phyloP scores from a whole-genome alignment of 2,329 filamentous ascomycete species.

The Phoma herbarum region DNA sequence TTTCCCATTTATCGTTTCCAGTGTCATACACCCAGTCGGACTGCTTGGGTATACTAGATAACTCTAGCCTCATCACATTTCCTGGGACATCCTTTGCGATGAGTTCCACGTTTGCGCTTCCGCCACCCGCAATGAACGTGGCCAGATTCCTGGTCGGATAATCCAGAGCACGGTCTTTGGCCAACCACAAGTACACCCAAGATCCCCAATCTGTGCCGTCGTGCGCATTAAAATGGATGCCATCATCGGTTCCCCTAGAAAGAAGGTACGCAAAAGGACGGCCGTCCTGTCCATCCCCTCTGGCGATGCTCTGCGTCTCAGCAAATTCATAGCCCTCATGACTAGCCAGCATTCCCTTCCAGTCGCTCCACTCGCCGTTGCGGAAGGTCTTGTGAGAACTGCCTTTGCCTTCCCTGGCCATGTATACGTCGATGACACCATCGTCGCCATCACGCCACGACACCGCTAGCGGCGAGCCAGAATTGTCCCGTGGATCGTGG shows the following conservation, averaged over 20 bases:
- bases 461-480: constrained; percentile 2
- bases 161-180: neutral
- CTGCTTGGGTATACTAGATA: neutral
- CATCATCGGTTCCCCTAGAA: constrained; percentile 17
- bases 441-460: constrained; percentile 8
- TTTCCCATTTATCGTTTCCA: constrained; percentile 7
- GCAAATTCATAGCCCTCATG: constrained; percentile 21
- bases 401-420: neutral
- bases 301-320: constrained; percentile 23
- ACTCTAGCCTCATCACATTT: neutral
- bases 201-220: constrained; percentile 19
- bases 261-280: constrained; percentile 19
- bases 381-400: constrained; percentile 15
- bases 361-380: constrained; percentile 20
- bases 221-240: constrained; percentile 17
- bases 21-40: neutral
- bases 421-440: constrained; percentile 20
- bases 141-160: constrained; percentile 8
- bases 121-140: constrained; percentile 4
- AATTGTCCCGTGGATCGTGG: neutral
- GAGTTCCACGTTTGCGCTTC: neutral
- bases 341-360: constrained; percentile 12
- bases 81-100: neutral
- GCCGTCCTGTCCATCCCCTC: constrained; percentile 4
- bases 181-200: constrained; percentile 5